Evolutionary conservation across 2,329 filamentous ascomycete genomes (phyloP).

Genomic region (Alternaria sp.): DNA sequence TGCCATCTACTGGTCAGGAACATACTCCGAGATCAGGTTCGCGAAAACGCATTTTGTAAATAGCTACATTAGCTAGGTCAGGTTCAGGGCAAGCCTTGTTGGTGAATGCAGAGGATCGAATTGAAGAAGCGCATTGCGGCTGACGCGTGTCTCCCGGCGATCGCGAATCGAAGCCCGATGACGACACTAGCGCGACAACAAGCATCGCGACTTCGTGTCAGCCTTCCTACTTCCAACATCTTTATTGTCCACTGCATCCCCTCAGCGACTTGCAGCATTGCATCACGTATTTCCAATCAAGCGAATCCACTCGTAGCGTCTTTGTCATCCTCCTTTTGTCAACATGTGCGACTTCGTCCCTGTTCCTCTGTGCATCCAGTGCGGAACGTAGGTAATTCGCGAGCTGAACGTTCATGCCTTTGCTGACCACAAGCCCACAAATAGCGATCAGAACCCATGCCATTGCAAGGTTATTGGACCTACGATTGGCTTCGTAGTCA

Average conservation of each 20-base stretch:
- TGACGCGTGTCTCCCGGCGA: constrained; percentile 12
- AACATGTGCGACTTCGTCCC: constrained; percentile 50
- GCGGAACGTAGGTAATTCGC: constrained; percentile 48
- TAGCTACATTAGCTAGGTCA: background rate
- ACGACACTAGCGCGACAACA: constrained; percentile 12
- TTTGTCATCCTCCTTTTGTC: background rate
- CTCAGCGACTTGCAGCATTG: background rate
- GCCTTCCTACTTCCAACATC: constrained; percentile 7
- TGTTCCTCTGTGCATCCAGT: constrained; percentile 62
- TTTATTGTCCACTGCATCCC: background rate
- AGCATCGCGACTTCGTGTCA: constrained; percentile 5
- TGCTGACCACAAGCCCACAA: constrained; percentile 17
- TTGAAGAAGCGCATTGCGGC: constrained; percentile 1
- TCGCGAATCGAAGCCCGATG: constrained; percentile 1
- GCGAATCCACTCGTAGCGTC: background rate
- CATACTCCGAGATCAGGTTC: background rate
- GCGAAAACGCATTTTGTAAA: background rate
- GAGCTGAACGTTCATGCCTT: background rate
- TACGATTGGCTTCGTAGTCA: constrained; percentile 58
- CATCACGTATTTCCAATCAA: background rate
- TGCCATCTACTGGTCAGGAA: background rate
- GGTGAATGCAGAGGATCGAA: constrained; percentile 4
- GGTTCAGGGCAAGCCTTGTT: constrained; percentile 2
- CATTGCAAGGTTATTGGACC: constrained; percentile 64
- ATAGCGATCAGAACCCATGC: constrained; percentile 63